phyloP scores from a whole-genome alignment of 805 yeast species.

The Candida coquimbonensis region DNA sequence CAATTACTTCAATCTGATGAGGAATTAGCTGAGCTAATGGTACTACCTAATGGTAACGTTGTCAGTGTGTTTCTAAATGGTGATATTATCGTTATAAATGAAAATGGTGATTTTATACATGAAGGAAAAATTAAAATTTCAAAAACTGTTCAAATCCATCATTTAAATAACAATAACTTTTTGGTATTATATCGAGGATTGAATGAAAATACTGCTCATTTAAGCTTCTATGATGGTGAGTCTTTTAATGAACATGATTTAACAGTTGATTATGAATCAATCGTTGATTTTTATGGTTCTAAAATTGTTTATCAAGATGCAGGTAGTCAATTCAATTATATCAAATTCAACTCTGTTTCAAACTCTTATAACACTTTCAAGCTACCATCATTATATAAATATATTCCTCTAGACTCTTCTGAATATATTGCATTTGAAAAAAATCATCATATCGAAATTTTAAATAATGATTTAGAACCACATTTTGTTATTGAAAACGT shows the following conservation, averaged over 20 bases:
- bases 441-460: slow-evolving; percentile 16
- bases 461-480: slow-evolving; percentile 5
- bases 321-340: slow-evolving; percentile 3
- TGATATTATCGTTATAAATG: slow-evolving; percentile 3
- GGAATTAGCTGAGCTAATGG: slow-evolving; percentile 7
- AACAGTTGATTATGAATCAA: slow-evolving; percentile 8
- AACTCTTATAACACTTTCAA: not conserved
- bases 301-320: slow-evolving; percentile 14
- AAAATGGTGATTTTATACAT: not conserved
- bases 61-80: slow-evolving; percentile 11
- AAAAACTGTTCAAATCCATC: slow-evolving; percentile 5
- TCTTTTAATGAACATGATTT: slow-evolving; percentile 6
- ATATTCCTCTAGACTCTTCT: slow-evolving; percentile 16
- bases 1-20: not conserved
- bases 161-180: slow-evolving; percentile 14
- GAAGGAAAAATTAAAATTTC: slow-evolving; percentile 6
- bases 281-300: slow-evolving; percentile 18
- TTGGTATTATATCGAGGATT: slow-evolving; percentile 7
- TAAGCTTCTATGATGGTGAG: slow-evolving; percentile 12
- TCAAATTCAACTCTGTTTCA: slow-evolving; percentile 7
- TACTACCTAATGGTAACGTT: slow-evolving; percentile 2
- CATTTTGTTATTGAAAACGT: slow-evolving; percentile 19
- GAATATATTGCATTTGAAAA: slow-evolving; percentile 16
- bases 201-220: slow-evolving; percentile 3
- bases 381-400: slow-evolving; percentile 3